phyloP scores from a whole-genome alignment of 2,329 filamentous ascomycete species.

The Fusarium sp. region DNA sequence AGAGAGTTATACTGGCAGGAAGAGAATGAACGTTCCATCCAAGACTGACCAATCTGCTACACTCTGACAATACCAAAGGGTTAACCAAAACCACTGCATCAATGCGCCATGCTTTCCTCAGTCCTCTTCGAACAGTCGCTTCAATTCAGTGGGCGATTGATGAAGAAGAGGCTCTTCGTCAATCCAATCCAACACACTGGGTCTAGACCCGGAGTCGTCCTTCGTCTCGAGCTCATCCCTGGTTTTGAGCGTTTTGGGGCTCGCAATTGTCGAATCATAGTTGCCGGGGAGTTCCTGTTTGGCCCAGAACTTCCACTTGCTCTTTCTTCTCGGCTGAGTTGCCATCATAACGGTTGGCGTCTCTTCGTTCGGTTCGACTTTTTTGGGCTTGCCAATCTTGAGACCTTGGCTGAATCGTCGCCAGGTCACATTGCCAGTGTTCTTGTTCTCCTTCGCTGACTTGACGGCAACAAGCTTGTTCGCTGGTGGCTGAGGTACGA shows the following conservation, averaged over 20 bases:
- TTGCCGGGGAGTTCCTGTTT: neutral
- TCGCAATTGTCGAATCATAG: neutral
- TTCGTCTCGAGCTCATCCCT: neutral
- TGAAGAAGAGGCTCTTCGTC: neutral
- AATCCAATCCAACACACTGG: slow-evolving; percentile 10
- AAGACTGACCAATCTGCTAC: neutral
- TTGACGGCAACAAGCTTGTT: slow-evolving; percentile 21
- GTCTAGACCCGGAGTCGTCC: neutral
- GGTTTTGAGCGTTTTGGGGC: neutral
- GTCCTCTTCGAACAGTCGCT: slow-evolving; percentile 13
- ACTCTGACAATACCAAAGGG: neutral
- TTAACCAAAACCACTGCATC: neutral
- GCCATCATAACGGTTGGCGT: neutral
- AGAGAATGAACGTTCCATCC: neutral
- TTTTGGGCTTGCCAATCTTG: slow-evolving; percentile 14
- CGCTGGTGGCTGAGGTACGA: neutral
- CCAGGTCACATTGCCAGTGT: slow-evolving; percentile 9
- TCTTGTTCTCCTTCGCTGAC: slow-evolving; percentile 14
- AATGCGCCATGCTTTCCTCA: neutral
- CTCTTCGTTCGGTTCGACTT: neutral
- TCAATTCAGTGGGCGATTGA: slow-evolving; percentile 13
- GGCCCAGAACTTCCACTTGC: slow-evolving; percentile 34
- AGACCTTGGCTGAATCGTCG: slow-evolving; percentile 21
- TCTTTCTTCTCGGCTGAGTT: slow-evolving; percentile 10
- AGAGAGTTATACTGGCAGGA: neutral